These are phyloP conservation scores for Plasmodium gaboni DNA, from an alignment of 169 alveolate genomes.

Conservation along the genomic window DNA sequence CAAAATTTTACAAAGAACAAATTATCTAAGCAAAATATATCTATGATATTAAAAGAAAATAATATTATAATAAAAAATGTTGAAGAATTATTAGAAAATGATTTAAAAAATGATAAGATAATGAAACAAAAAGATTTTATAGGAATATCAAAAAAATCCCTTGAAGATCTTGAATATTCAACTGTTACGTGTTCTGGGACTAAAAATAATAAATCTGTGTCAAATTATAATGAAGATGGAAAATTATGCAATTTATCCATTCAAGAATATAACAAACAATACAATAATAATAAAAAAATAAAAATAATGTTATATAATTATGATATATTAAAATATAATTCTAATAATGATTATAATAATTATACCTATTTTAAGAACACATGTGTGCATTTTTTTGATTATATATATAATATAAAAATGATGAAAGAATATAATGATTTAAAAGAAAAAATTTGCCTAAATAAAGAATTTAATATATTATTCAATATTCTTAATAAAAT, in stretches of 20 bases:
- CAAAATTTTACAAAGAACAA: constrained; percentile 22
- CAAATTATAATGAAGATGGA: too few relatives aligned
- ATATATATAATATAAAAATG: constrained; percentile 59
- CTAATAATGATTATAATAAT: constrained; percentile 4
- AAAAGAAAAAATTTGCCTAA: not conserved
- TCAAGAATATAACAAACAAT: not conserved
- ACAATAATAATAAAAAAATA: constrained; percentile 27
- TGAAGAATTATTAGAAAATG: constrained; percentile 1
- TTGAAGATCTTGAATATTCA: not conserved
- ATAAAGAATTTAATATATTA: constrained; percentile 11
- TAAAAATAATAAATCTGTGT: too few relatives aligned
- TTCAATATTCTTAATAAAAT: constrained; percentile 52
- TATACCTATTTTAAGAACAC: constrained; percentile 5
- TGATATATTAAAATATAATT: not conserved
- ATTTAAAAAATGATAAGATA: not conserved
- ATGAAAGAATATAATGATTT: constrained; percentile 65
- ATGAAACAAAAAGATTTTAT: too few relatives aligned
- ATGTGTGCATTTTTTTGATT: constrained; percentile 32
- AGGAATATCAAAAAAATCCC: too few relatives aligned
- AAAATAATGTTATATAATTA: constrained; percentile 33
- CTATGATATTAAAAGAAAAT: constrained; percentile 25
- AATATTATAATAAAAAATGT: constrained; percentile 29
- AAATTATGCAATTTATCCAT: too few relatives aligned
- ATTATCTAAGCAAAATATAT: constrained; percentile 6
- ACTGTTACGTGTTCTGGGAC: too few relatives aligned